Percentiles rank a stretch among this genome's conserved stretches.
phyloP scores from a whole-genome alignment of 306 rosid species.

The Fragaria nilgerrensis region DNA sequence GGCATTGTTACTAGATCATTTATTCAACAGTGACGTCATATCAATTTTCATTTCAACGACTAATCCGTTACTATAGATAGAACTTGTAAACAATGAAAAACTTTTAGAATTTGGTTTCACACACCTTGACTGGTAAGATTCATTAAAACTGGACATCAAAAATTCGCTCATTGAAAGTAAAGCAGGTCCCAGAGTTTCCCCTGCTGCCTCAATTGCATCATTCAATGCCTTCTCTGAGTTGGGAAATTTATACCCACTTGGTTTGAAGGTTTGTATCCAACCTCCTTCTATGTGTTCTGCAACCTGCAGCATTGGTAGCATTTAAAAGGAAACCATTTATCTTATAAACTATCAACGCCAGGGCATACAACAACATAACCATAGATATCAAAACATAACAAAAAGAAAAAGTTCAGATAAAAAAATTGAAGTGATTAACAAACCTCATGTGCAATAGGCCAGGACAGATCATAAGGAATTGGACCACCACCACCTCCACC shows the following conservation, averaged over 20 bases:
- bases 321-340: slow-evolving; percentile 17
- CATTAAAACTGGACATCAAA: slow-evolving; percentile 96
- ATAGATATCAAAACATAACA: neutral
- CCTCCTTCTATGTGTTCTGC: slow-evolving; percentile 69
- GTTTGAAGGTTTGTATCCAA: slow-evolving; percentile 66
- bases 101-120: slow-evolving; percentile 25
- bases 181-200: slow-evolving; percentile 80
- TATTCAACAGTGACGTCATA: neutral
- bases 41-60: slow-evolving; percentile 10
- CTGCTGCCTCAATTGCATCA: slow-evolving; percentile 86
- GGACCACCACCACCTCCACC: slow-evolving; percentile 98
- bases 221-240: slow-evolving; percentile 63
- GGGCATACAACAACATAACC: neutral
- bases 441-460: slow-evolving; percentile 84
- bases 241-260: slow-evolving; percentile 69
- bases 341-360: slow-evolving; percentile 19
- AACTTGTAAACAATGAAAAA: slow-evolving; percentile 16
- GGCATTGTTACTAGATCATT: neutral
- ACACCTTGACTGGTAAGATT: slow-evolving; percentile 94
- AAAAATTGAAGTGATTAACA: slow-evolving; percentile 30
- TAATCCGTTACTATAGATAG: slow-evolving; percentile 1
- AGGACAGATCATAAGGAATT: slow-evolving; percentile 75
- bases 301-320: slow-evolving; percentile 52
- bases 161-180: slow-evolving; percentile 87
- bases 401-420: neutral